Evolutionary conservation across 345 rosid species (phyloP).

Genomic region (Citrus inodora): DNA sequence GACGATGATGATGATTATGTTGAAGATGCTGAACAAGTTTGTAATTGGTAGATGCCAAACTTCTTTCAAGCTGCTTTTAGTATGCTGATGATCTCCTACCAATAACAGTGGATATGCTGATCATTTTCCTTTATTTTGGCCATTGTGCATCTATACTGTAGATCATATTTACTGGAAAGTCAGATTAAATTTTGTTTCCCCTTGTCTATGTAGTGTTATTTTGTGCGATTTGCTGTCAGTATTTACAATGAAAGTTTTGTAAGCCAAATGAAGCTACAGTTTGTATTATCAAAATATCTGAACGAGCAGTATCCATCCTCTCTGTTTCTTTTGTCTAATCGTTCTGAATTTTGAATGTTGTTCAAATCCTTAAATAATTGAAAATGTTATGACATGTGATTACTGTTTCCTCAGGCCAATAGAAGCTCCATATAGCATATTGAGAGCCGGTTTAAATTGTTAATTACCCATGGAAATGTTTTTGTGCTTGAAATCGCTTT

Average conservation of each 20-base stretch:
- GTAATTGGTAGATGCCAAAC: neutral
- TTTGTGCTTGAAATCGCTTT: neutral
- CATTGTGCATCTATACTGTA: neutral
- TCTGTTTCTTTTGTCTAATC: neutral
- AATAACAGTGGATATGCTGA: neutral
- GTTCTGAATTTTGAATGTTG: neutral
- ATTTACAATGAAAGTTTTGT: neutral
- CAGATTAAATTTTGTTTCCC: neutral
- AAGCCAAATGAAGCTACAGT: neutral
- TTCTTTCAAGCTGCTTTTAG: neutral
- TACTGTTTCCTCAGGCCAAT: neutral
- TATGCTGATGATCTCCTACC: neutral
- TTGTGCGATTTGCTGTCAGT: neutral
- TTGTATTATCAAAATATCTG: neutral
- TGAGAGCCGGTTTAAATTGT: neutral
- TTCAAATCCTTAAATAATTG: neutral
- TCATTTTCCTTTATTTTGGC: neutral
- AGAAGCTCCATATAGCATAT: too few relatives aligned
- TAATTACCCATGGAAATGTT: neutral
- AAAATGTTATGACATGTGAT: neutral
- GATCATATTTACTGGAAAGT: neutral
- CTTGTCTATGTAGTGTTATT: neutral
- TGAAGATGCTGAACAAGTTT: constrained; percentile 17
- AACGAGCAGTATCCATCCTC: neutral
- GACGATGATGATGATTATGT: constrained; percentile 26